These are phyloP conservation scores for Lyophyllum shimeji DNA, from an alignment of 768 basidiomycete species.

Conservation along the genomic window DNA sequence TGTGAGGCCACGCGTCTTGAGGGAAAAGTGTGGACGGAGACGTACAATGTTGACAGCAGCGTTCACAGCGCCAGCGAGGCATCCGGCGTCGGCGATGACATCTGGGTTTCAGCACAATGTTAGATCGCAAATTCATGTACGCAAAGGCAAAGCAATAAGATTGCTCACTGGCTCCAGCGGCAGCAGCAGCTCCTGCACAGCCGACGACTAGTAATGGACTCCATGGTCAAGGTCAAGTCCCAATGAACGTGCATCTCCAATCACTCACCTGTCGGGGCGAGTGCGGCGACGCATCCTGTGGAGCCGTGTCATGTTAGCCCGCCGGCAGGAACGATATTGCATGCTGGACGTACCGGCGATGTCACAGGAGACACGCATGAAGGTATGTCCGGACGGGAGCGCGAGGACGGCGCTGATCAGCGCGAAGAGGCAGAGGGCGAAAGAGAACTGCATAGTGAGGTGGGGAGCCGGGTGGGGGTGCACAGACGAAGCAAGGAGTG, in stretches of 20 bases:
- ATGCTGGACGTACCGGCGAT: constrained; percentile 10
- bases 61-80: constrained; percentile 12
- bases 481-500: not conserved
- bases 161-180: constrained; percentile 13
- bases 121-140: no score
- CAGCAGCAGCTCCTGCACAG: constrained; percentile 13
- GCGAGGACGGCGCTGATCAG: constrained; percentile 10
- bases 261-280: constrained; percentile 12
- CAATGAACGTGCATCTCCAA: not conserved
- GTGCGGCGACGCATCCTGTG: constrained; percentile 13
- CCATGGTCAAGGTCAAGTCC: not conserved
- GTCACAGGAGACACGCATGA: constrained; percentile 12
- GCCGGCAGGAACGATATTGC: not conserved
- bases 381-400: constrained; percentile 10
- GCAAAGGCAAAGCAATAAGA: not conserved
- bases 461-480: not conserved
- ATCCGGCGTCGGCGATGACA: constrained; percentile 11
- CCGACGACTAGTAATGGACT: not conserved
- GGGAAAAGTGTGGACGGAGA: not conserved
- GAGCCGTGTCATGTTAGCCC: not conserved
- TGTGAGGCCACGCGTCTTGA: not conserved
- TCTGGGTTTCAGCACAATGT: constrained; percentile 3
- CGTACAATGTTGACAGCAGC: constrained; percentile 9
- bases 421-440: constrained; percentile 8
- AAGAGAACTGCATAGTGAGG: constrained; percentile 13